Evolutionary conservation across 805 yeast genomes (phyloP).

Genomic region (Pichia eremophila): DNA sequence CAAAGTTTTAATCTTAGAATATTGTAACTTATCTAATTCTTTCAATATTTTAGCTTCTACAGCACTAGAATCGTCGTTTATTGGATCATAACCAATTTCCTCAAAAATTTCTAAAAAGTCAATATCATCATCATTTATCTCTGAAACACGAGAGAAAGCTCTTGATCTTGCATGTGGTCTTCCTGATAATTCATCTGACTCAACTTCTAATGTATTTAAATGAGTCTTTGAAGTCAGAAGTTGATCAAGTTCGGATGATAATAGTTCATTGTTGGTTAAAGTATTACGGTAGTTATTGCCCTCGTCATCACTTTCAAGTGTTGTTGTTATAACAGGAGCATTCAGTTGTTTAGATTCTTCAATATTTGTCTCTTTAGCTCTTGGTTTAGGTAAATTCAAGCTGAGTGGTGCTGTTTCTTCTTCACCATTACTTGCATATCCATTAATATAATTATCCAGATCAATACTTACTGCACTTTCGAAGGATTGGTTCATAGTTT

Average conservation of each 20-base stretch:
- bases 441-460: constrained; percentile 2
- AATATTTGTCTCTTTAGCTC: neutral
- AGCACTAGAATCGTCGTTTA: constrained; percentile 48
- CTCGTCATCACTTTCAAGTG: neutral
- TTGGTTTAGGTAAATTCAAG: constrained; percentile 1
- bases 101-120: constrained; percentile 58
- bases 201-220: constrained; percentile 5
- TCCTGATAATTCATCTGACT: neutral
- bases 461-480: constrained; percentile 1
- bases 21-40: constrained; percentile 55
- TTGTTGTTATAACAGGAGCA: constrained; percentile 1
- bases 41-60: constrained; percentile 48
- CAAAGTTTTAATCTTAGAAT: constrained; percentile 47
- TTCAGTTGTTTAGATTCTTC: neutral
- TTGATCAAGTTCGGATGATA: neutral
- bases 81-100: constrained; percentile 66
- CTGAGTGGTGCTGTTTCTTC: constrained; percentile 7
- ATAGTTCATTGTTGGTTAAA: neutral
- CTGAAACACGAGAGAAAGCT: constrained; percentile 23
- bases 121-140: constrained; percentile 16
- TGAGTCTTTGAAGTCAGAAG: neutral
- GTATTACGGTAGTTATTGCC: neutral
- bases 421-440: constrained; percentile 3
- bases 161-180: constrained; percentile 18
- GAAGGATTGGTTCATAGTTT: neutral